Base-by-base conservation (phyloP, 352 stramenopile species). In the Peronospora tabacina region DNA sequence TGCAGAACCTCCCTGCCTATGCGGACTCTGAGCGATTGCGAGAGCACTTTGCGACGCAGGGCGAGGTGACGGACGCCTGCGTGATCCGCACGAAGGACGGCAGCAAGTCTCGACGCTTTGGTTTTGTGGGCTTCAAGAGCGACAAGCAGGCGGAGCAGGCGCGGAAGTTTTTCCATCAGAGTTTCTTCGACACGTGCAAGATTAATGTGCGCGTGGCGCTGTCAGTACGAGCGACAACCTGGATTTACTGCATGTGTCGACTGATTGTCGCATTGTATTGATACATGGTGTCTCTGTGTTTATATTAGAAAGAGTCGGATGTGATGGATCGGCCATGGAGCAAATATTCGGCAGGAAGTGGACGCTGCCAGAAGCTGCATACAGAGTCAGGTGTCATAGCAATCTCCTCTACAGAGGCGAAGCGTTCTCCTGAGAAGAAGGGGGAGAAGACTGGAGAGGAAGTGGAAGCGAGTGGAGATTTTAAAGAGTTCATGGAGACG, bases 41-140 rank as follows among this genome's bases (percentile, higher is more conserved):
- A 26, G 76, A 87, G 42, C 81, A 90, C 44, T 94, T 94, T 46
- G 64, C 55, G n/a, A 36, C 63, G 16, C 63, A 89, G 48, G 81
- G 84, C 11, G 77, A 92, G 39, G 85, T 96, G 49, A 95, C 87
- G 30, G 87, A 96, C 65, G 83, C 85, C 20, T 85, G 78, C 29
- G 82, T 96, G 34, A 77, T 95, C 43, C 75, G 77, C 56, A 95
- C 82, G n/a, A 95, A 94, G 55, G 82, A 94, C 52, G 83, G 82
- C 39, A 72, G 80, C 49, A 85, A 84, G 61, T 92, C 81, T 16
- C 72, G 81, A 6, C 81, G 81, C 50, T 92, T 92, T 37, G 81
- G 81, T 44, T 92, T 92, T 47, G 81, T 92, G 22, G 81, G 81
- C 51, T 92, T 74, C 51, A 92, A 92, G 64, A 82, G 67, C 19